These are phyloP conservation scores for Parietaria judaica DNA, from an alignment of 306 rosid species.

Conservation along the genomic window DNA sequence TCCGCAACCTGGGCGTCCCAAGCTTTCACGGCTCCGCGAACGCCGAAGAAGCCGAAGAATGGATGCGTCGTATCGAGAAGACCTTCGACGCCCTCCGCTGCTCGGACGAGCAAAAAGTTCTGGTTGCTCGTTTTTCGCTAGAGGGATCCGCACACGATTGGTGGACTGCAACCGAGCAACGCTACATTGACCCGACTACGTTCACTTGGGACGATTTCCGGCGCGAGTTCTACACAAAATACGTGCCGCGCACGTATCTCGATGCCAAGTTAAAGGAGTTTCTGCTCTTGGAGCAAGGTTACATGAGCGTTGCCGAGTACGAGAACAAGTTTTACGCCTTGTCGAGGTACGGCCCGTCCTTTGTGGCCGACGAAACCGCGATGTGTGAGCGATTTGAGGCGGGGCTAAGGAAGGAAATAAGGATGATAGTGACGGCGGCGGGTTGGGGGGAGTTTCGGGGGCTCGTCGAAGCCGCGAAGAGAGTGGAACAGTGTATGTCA, in stretches of 20 bases:
- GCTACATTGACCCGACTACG: not conserved
- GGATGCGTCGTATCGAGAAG: not conserved
- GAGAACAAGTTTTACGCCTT: not conserved
- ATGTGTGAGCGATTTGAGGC: slow-evolving; percentile 10
- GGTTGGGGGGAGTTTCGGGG: slow-evolving; percentile 12
- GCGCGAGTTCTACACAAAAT: not conserved
- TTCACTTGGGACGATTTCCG: slow-evolving; percentile 4
- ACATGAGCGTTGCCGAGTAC: not conserved
- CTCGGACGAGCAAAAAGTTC: not conserved
- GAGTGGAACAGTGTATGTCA: slow-evolving; percentile 6
- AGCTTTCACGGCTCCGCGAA: not conserved
- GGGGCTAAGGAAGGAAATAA: slow-evolving; percentile 8
- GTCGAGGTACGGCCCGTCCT: not conserved
- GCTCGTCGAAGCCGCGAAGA: slow-evolving; percentile 2
- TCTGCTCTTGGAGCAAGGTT: not conserved
- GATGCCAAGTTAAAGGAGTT: slow-evolving; percentile 8
- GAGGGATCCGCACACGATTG: not conserved
- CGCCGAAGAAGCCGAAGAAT: slow-evolving; percentile 3
- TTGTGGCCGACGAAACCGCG: not conserved
- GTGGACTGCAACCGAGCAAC: not conserved
- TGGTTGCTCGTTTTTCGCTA: not conserved
- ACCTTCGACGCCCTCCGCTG: not conserved
- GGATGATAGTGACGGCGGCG: slow-evolving; percentile 8
- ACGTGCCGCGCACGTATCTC: not conserved
- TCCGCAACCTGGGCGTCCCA: not conserved